phyloP scores from a whole-genome alignment of 345 rosid genomes.

The Lumnitzera littorea region DNA sequence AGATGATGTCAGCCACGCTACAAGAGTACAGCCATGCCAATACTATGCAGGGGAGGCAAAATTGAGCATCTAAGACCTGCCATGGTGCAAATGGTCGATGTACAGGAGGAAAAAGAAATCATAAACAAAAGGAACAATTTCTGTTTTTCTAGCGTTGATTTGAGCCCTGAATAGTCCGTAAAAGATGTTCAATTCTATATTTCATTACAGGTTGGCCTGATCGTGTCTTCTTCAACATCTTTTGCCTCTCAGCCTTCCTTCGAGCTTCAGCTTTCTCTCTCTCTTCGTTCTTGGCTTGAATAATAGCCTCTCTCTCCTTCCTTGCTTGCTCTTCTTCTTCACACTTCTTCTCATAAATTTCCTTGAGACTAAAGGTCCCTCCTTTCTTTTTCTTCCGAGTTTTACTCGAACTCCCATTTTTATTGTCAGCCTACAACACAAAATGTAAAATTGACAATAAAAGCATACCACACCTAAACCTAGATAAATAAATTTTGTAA shows the following conservation, averaged over 20 bases:
- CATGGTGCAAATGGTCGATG: too few species aligned
- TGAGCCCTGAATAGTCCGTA: slow-evolving; percentile 59
- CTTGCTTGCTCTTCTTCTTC: slow-evolving; percentile 64
- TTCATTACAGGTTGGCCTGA: slow-evolving; percentile 90
- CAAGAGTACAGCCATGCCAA: too few species aligned
- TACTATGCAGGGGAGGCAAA: too few species aligned
- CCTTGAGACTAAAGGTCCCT: slow-evolving; percentile 26
- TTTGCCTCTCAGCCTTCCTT: slow-evolving; percentile 54
- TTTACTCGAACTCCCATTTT: slow-evolving; percentile 18
- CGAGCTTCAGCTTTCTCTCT: slow-evolving; percentile 58
- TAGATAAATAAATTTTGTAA: too few species aligned
- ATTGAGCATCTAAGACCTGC: too few species aligned
- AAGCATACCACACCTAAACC: neutral
- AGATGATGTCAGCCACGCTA: too few species aligned
- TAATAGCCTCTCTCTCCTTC: slow-evolving; percentile 50
- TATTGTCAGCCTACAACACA: slow-evolving; percentile 21
- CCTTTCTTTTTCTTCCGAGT: slow-evolving; percentile 25
- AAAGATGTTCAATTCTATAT: slow-evolving; percentile 76
- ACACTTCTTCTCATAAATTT: slow-evolving; percentile 53
- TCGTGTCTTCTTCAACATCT: slow-evolving; percentile 69
- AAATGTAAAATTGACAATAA: neutral
- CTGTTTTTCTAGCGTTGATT: neutral
- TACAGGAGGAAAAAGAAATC: too few species aligned
- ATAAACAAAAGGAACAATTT: too few species aligned
- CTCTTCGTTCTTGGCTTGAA: slow-evolving; percentile 60